These are phyloP conservation scores for Tremellales sp. DNA, from an alignment of 1,284 basidiomycete species.

Conservation along the genomic window DNA sequence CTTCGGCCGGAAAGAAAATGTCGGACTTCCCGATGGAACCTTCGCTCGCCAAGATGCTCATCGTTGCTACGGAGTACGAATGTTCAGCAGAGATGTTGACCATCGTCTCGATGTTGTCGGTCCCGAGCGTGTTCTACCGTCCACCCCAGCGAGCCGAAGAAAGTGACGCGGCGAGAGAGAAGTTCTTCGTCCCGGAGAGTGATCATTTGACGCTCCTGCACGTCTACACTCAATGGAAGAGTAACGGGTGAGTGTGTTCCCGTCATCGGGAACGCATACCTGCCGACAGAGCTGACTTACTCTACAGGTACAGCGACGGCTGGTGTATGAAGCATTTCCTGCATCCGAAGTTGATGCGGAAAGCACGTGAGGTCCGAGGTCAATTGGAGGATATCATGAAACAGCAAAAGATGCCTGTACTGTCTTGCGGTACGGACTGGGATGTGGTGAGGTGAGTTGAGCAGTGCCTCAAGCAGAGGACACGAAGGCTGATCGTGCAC, in stretches of 20 bases:
- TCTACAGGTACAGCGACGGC: constrained; percentile 72
- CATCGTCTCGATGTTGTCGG: constrained; percentile 97
- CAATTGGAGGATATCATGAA: constrained; percentile 99
- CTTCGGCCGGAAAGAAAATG: constrained; percentile 89
- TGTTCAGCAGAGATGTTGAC: constrained; percentile 96
- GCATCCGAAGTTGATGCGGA: constrained; percentile 91
- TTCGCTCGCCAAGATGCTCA: constrained; percentile 96
- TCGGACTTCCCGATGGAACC: constrained; percentile 98
- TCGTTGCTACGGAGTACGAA: constrained; percentile 86
- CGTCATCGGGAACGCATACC: constrained; percentile 1
- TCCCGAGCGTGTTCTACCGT: constrained; percentile 93
- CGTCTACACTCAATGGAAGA: constrained; percentile 97
- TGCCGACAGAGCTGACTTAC: constrained; percentile 3
- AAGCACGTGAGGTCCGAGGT: constrained; percentile 90
- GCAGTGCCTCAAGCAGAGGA: neutral
- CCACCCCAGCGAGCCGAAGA: constrained; percentile 95
- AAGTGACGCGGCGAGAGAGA: constrained; percentile 91
- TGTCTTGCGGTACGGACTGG: constrained; percentile 91
- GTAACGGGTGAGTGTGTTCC: constrained; percentile 64
- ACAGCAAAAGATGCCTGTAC: constrained; percentile 87
- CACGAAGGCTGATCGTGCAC: constrained; percentile 17
- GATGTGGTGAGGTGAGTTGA: constrained; percentile 71
- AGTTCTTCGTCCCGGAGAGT: constrained; percentile 97
- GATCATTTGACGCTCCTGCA: constrained; percentile 95
- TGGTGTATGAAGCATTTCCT: constrained; percentile 95